phyloP scores from a whole-genome alignment of 257 asterid species.

The Scutellaria galericulata region DNA sequence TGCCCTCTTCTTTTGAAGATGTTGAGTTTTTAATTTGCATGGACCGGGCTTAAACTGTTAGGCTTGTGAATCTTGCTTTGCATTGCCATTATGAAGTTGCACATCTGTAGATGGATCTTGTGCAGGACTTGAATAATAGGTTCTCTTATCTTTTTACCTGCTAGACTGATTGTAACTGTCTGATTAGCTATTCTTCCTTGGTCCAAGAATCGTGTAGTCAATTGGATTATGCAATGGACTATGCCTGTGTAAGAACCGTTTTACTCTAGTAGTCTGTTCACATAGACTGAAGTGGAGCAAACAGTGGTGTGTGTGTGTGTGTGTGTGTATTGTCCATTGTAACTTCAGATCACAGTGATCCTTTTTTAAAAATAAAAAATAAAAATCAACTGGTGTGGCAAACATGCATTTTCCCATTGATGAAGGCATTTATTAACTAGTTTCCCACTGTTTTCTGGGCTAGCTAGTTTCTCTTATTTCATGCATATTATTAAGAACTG shows the following conservation, averaged over 20 bases:
- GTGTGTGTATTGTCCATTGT: neutral
- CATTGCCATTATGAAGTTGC: neutral
- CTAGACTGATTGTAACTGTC: neutral
- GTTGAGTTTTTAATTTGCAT: neutral
- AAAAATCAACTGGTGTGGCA: neutral
- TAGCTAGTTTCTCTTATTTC: neutral
- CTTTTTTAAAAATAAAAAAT: neutral
- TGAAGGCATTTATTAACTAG: constrained; percentile 1
- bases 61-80: constrained; percentile 9
- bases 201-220: neutral
- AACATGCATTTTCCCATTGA: neutral
- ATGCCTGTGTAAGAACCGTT: neutral
- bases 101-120: neutral
- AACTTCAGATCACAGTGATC: neutral
- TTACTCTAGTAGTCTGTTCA: neutral
- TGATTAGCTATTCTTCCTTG: constrained; percentile 3
- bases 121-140: neutral
- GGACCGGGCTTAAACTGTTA: neutral
- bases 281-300: neutral
- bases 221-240: neutral
- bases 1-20: neutral
- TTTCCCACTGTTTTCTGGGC: constrained; percentile 7
- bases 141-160: neutral
- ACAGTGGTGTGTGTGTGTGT: neutral
- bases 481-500: neutral